Evolutionary conservation across 78 protist genomes (phyloP).

Genomic region (Dictyostelium firmibasis): DNA sequence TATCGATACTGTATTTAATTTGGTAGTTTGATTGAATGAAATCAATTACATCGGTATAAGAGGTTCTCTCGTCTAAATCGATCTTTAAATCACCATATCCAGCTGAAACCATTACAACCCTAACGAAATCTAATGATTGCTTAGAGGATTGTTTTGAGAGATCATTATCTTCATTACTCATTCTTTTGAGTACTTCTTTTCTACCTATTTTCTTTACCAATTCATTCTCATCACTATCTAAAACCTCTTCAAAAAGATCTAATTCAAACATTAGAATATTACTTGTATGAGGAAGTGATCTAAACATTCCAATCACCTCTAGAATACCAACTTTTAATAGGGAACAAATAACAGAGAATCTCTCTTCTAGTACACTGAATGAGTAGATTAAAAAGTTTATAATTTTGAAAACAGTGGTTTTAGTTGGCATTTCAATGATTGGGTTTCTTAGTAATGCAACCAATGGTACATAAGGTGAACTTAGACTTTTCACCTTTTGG

Average conservation of each 20-base stretch:
- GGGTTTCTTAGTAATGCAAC: conserved; percentile 10
- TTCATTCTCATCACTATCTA: conserved; percentile 37
- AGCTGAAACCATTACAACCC: conserved; percentile 30
- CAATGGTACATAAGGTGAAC: conserved; percentile 19
- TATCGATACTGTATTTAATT: neutral
- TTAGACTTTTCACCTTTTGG: neutral
- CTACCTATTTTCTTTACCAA: conserved; percentile 28
- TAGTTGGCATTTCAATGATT: neutral
- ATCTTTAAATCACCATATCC: conserved; percentile 46
- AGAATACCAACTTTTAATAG: conserved; percentile 17
- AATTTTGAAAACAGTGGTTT: conserved; percentile 17
- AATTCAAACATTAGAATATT: neutral
- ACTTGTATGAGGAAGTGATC: neutral
- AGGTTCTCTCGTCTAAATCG: neutral
- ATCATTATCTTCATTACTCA: conserved; percentile 20
- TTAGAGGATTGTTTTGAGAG: conserved; percentile 1
- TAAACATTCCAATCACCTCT: neutral
- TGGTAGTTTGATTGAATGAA: conserved; percentile 32
- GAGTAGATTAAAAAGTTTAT: conserved; percentile 9
- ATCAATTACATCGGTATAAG: neutral
- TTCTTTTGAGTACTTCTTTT: conserved; percentile 15
- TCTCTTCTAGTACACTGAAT: neutral
- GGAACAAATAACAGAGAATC: conserved; percentile 6
- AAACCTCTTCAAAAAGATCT: conserved; percentile 28
- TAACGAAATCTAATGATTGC: neutral